Evolutionary conservation across 2,329 filamentous ascomycete genomes (phyloP), one percentile per base, ranked within the genome.

Genomic region (Blastomyces parvus): DNA sequence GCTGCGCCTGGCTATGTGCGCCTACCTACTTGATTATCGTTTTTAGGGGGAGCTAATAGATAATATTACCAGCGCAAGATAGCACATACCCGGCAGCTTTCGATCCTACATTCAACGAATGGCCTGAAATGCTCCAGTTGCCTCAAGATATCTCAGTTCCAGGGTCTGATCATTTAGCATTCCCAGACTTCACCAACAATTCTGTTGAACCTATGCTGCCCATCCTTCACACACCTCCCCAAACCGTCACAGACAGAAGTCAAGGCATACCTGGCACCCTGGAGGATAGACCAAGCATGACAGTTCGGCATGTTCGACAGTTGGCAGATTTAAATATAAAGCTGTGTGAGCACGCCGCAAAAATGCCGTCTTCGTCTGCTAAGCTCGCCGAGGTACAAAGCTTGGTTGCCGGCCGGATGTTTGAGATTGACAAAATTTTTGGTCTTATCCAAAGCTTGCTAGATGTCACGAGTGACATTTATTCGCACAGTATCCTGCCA

Each of bases 291-390:
- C 30, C 30, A 19, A 42, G n/a, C n/a, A 17, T n/a, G 36, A 17
- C 36, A 2, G 3, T 42, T 22, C 55, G 27, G 38, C 33, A 58
- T 9, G 55, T 58, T 25, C 55, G 55, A 38, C 22, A 25, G 30
- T 13, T 58, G 17, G 36, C 55, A 40, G 55, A 58, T 58, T 58
- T 58, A 25, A 58, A 58, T 42, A 33, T 42, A 22, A 42, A 42
- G 3, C 33, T 58, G 33, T 58, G 36, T 25, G 30, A 58, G n/a
- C 33, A 58, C 25, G 36, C 36, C 11, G 55, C 55, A 38, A 58
- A 58, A 58, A 27, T 58, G 55, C 55, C 55, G 11, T n/a, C 19
- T 27, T 36, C 25, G 36, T 58, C 55, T 13, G 9, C 38, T 40
- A 58, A 42, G 1, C 9, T 42, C 14, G 19, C 6, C 38, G 55